Conservation (phyloP, 257 asterid genomes). For the Ligustrum vulgare region DNA sequence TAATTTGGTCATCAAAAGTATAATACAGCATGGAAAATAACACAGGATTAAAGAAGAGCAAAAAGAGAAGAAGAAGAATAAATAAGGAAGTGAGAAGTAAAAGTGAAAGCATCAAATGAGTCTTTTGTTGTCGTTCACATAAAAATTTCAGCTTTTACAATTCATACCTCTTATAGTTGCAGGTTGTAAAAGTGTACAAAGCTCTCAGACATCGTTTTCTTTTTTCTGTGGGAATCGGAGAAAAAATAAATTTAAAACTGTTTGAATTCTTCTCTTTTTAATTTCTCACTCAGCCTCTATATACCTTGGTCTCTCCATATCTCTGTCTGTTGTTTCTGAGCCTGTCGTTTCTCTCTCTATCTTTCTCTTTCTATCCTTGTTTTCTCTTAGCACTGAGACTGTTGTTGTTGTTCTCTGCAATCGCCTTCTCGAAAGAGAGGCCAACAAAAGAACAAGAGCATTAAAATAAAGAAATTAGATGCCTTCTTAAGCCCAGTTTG, state of each 20-base stretch:
- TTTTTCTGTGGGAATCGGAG: constrained; percentile 58
- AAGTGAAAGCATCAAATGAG: constrained; percentile 46
- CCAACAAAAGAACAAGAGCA: constrained; percentile 30
- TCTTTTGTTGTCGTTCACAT: constrained; percentile 21
- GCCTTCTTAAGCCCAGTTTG: constrained; percentile 19
- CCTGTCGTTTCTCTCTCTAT: constrained; percentile 45
- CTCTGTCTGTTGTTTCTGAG: constrained; percentile 54
- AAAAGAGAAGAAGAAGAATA: constrained; percentile 23
- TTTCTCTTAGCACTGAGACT: constrained; percentile 42
- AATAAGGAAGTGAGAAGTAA: constrained; percentile 42
- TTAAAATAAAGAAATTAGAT: constrained; percentile 30
- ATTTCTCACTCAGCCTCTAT: constrained; percentile 13
- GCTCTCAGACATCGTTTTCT: constrained; percentile 84
- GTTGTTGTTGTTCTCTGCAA: constrained; percentile 61
- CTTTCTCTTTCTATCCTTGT: constrained; percentile 25
- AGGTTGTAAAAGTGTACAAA: constrained; percentile 60
- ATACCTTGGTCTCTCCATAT: constrained; percentile 21
- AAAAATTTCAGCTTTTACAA: constrained; percentile 42
- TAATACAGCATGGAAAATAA: not conserved
- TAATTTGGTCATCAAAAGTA: not conserved
- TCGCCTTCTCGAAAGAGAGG: constrained; percentile 64
- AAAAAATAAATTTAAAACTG: constrained; percentile 4
- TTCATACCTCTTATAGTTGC: constrained; percentile 78
- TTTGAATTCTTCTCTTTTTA: constrained; percentile 20
- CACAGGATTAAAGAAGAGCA: not conserved